Percentiles rank a stretch among this genome's conserved stretches.
phyloP scores from a whole-genome alignment of 1,284 basidiomycete species.

The Sparassis latifolia region DNA sequence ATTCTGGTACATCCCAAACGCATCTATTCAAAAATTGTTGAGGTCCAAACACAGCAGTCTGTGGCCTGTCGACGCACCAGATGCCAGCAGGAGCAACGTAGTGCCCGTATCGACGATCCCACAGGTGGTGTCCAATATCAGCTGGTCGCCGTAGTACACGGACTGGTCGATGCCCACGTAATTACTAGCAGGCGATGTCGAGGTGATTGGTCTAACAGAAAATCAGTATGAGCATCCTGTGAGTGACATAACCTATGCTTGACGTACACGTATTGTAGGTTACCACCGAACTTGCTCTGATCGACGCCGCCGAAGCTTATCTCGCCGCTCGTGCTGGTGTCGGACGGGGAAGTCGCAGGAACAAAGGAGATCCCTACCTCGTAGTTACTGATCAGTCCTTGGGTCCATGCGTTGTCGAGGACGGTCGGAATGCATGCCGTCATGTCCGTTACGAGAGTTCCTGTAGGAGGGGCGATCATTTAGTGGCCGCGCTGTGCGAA shows the following conservation, averaged over 20 bases:
- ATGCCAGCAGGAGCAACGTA: slow-evolving; percentile 30
- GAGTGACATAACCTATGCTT: neutral
- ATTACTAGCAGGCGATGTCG: slow-evolving; percentile 28
- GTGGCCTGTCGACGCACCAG: slow-evolving; percentile 17
- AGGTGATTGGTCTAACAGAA: slow-evolving; percentile 27
- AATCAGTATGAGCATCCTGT: slow-evolving; percentile 28
- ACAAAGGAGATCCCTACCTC: slow-evolving; percentile 43
- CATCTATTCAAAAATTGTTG: slow-evolving; percentile 27
- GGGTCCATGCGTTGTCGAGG: slow-evolving; percentile 40
- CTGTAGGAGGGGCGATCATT: slow-evolving; percentile 1
- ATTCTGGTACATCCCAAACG: slow-evolving; percentile 39
- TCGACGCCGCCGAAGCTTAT: slow-evolving; percentile 42
- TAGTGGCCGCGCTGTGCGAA: neutral
- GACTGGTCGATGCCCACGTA: slow-evolving; percentile 22
- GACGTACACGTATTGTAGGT: slow-evolving; percentile 38
- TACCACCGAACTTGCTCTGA: slow-evolving; percentile 38
- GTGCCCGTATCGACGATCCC: slow-evolving; percentile 27
- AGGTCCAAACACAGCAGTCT: neutral
- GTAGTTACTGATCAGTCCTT: slow-evolving; percentile 16
- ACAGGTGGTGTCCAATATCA: slow-evolving; percentile 13
- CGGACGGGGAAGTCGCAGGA: slow-evolving; percentile 25
- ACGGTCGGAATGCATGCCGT: slow-evolving; percentile 29
- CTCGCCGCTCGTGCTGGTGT: slow-evolving; percentile 19
- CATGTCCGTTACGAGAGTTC: slow-evolving; percentile 26
- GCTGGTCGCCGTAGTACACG: slow-evolving; percentile 19